Evolutionary conservation across 202 grass and related monocot genomes (phyloP).

Genomic region (Panicum virgatum): DNA sequence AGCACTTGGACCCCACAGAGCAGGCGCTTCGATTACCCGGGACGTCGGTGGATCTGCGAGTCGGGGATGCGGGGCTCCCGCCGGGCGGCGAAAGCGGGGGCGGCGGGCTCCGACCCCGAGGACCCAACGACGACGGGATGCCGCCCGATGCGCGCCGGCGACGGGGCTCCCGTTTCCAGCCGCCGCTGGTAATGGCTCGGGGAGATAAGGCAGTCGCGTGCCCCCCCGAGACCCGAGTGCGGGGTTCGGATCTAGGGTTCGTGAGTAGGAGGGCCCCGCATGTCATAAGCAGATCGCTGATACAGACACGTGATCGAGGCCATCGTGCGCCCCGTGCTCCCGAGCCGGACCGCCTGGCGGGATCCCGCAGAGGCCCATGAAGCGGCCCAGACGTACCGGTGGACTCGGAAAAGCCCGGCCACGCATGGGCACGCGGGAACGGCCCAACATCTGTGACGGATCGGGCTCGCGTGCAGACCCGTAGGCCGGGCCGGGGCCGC

Average conservation of each 20-base stretch:
- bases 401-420: too few relatives aligned
- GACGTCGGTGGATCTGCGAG: neutral
- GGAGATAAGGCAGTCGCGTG: neutral
- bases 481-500: too few relatives aligned
- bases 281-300: neutral
- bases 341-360: too few relatives aligned
- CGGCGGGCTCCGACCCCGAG: neutral
- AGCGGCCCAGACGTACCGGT: too few relatives aligned
- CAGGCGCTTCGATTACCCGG: neutral
- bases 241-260: conserved; percentile 40
- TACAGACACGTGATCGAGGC: too few relatives aligned
- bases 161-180: neutral
- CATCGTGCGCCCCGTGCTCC: too few relatives aligned
- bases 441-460: too few relatives aligned
- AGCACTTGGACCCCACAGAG: neutral
- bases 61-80: neutral
- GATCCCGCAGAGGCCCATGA: too few relatives aligned
- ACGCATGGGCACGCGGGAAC: too few relatives aligned
- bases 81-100: neutral
- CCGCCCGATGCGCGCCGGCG: neutral
- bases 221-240: neutral
- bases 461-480: too few relatives aligned
- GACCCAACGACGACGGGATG: neutral
- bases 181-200: neutral
- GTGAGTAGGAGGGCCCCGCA: neutral